Conservation (phyloP, 169 alveolate species). For the Babesia bovis region DNA sequence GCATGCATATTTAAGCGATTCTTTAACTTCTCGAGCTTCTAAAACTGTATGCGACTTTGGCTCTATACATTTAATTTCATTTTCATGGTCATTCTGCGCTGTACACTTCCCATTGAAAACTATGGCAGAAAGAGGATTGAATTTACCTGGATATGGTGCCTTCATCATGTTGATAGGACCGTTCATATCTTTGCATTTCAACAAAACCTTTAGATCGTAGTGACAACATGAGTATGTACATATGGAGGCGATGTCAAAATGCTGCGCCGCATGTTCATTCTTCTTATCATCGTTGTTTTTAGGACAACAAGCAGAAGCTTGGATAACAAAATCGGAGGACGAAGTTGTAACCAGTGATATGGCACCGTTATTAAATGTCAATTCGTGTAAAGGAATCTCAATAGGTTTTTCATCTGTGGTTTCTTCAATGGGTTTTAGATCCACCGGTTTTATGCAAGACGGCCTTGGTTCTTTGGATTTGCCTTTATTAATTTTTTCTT, state of each 20-base stretch:
- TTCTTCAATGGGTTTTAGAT: not conserved
- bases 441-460: not conserved
- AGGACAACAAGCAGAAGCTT: conserved; percentile 12
- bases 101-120: conserved; percentile 14
- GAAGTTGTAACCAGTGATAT: conserved; percentile 24
- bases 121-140: conserved; percentile 16
- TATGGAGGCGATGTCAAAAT: conserved; percentile 6
- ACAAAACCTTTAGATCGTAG: conserved; percentile 37
- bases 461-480: not conserved
- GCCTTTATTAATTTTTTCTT: not conserved
- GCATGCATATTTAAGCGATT: conserved; percentile 2
- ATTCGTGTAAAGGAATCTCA: conserved; percentile 27
- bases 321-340: conserved; percentile 8
- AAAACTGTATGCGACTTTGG: not conserved
- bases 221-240: conserved; percentile 50
- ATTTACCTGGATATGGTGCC: conserved; percentile 45
- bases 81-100: not conserved
- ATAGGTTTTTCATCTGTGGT: conserved; percentile 17
- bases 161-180: conserved; percentile 19
- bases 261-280: conserved; percentile 1
- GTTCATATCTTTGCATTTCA: conserved; percentile 27
- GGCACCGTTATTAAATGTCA: not conserved
- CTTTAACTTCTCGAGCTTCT: not conserved
- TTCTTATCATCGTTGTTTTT: not conserved
- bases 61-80: not conserved